Percentiles rank a stretch among this genome's conserved stretches.
phyloP scores from a whole-genome alignment of 495 filamentous ascomycete species.

The Rhizodiscina lignyota region DNA sequence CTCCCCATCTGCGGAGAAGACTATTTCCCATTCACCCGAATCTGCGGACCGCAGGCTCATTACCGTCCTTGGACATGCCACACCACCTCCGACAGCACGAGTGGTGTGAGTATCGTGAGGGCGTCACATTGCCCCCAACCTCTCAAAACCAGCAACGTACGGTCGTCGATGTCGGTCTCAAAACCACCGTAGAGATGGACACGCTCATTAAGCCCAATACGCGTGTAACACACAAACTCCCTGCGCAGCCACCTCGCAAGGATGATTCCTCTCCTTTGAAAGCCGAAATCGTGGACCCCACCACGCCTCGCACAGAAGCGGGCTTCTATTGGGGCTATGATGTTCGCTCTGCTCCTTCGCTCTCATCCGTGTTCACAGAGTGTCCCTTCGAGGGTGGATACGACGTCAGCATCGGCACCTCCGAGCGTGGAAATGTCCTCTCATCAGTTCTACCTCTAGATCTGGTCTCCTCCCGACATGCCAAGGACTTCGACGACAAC shows the following conservation, averaged over 20 bases:
- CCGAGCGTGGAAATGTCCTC: slow-evolving; percentile 48
- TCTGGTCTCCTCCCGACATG: background rate
- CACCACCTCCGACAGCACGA: slow-evolving; percentile 51
- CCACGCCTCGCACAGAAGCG: slow-evolving; percentile 41
- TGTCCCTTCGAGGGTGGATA: slow-evolving; percentile 19
- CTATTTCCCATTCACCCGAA: slow-evolving; percentile 61
- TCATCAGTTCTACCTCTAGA: slow-evolving; percentile 3
- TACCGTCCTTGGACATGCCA: slow-evolving; percentile 61
- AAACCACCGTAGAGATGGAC: slow-evolving; percentile 24
- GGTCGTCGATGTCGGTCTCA: slow-evolving; percentile 42
- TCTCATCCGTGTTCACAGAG: slow-evolving; percentile 48
- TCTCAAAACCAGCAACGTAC: slow-evolving; percentile 19
- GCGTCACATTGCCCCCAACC: slow-evolving; percentile 30
- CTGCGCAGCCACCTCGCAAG: slow-evolving; percentile 10
- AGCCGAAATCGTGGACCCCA: slow-evolving; percentile 40
- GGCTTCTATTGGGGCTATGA: slow-evolving; percentile 70
- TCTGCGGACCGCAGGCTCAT: slow-evolving; percentile 40
- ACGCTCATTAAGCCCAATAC: slow-evolving; percentile 29
- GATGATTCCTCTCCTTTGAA: slow-evolving; percentile 4
- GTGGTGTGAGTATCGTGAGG: slow-evolving; percentile 56
- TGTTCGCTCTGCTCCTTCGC: slow-evolving; percentile 36
- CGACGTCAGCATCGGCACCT: slow-evolving; percentile 54
- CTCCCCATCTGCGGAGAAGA: slow-evolving; percentile 49
- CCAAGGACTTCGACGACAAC: background rate
- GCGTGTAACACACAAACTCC: slow-evolving; percentile 49